Evolutionary conservation across 495 filamentous ascomycete genomes (phyloP).

Genomic region (Aspergillus hancockii): DNA sequence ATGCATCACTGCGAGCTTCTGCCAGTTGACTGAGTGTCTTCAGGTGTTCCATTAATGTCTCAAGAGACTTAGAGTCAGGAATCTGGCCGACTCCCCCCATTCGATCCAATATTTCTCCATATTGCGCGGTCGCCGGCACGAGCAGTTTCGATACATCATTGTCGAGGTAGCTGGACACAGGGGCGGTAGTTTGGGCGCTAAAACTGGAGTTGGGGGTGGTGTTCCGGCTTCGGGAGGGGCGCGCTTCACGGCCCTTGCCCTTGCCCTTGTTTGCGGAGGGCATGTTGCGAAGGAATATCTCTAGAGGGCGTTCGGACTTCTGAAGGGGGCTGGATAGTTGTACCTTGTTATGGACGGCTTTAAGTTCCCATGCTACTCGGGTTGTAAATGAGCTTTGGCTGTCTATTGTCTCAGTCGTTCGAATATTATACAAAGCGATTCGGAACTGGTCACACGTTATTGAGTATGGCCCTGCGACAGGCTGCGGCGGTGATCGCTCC

Average conservation of each 20-base stretch:
- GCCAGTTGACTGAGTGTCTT: slow-evolving; percentile 65
- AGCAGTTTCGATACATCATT: slow-evolving; percentile 66
- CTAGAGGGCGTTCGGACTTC: neutral
- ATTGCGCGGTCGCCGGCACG: slow-evolving; percentile 57
- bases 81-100: slow-evolving; percentile 63
- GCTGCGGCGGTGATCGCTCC: neutral
- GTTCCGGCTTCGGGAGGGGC: slow-evolving; percentile 80
- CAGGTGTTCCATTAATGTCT: slow-evolving; percentile 66
- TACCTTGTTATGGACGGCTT: neutral
- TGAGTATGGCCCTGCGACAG: neutral
- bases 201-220: slow-evolving; percentile 72
- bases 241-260: slow-evolving; percentile 70
- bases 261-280: slow-evolving; percentile 66
- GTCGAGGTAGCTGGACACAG: slow-evolving; percentile 56
- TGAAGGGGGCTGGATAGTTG: neutral
- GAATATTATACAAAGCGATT: neutral
- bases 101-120: slow-evolving; percentile 73
- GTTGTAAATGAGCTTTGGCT: neutral
- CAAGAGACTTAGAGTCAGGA: slow-evolving; percentile 73
- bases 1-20: slow-evolving; percentile 59
- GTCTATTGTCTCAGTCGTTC: neutral
- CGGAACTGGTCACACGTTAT: neutral
- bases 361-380: neutral
- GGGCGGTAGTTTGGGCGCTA: slow-evolving; percentile 48
- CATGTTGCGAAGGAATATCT: slow-evolving; percentile 31